A percentile compares a stretch with the other conserved stretches of the same genome.
phyloP scores from a whole-genome alignment of 371 early-diverging fungal genomes.

The Haplosporangium sp. region DNA sequence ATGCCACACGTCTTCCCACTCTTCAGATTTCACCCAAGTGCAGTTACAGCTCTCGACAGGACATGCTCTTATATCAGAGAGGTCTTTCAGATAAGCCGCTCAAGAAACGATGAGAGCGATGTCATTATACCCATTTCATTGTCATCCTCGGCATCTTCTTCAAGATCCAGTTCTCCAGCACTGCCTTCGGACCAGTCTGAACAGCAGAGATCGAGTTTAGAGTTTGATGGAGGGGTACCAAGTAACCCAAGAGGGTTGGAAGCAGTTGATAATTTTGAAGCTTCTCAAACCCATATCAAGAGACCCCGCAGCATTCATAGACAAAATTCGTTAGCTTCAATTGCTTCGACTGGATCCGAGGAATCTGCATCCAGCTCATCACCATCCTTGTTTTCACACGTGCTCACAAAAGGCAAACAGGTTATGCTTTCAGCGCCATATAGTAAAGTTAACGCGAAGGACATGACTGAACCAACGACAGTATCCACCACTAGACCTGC shows the following conservation, averaged over 20 bases:
- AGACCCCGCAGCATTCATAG: background rate
- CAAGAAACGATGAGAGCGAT: background rate
- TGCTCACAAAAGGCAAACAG: background rate
- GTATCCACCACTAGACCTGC: background rate
- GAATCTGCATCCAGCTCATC: background rate
- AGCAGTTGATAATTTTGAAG: background rate
- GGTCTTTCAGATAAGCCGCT: background rate
- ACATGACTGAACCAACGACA: background rate
- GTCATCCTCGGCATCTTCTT: slow-evolving; percentile 13
- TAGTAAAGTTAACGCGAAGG: background rate
- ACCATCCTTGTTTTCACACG: background rate
- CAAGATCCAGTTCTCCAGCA: slow-evolving; percentile 4
- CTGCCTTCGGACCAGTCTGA: slow-evolving; percentile 4
- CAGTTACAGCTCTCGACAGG: slow-evolving; percentile 26
- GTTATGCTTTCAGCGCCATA: background rate
- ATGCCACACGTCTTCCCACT: slow-evolving; percentile 49
- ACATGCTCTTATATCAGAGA: slow-evolving; percentile 29
- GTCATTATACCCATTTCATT: slow-evolving; percentile 34
- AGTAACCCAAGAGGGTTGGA: background rate
- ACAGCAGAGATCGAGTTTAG: background rate
- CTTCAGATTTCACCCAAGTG: slow-evolving; percentile 39
- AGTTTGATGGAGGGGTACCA: background rate
- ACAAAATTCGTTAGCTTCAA: slow-evolving; percentile 6
- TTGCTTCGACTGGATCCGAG: background rate
- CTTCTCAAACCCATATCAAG: background rate